Evolutionary conservation across 805 yeast species (phyloP), one percentile per base, ranked within the genome.

Genomic region (Cyberlindnera sargentensis): DNA sequence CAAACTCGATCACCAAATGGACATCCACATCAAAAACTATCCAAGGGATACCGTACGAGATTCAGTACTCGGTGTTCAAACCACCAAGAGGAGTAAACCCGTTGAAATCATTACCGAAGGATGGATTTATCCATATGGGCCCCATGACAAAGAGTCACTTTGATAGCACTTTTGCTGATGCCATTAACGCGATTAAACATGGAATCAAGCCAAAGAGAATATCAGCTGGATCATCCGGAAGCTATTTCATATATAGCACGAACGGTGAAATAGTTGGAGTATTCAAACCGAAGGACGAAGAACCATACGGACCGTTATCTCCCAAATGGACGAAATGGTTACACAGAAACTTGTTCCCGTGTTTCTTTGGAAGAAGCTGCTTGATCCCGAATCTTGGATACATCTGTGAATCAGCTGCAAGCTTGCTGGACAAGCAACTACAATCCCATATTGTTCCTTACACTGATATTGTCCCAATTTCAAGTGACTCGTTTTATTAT

Each of bases 281-380:
- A 2, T 83, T 83, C 66, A 83, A 83, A 57, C 90, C 90, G 4
- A 82, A 81, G 55, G 88, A 82, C 59, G 90, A 83, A 58, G 89
- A 83, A 52, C 90, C 89, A 0, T 83, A 83, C 55, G 90, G 89
- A 0, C 86, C 88, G 1, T 55, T 83, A 41, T 77, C 84, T 4
- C 89, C 90, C 1, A 83, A 83, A 57, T 80, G 89, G 88, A 75
- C 84, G 2, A 83, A 83, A 61, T 83, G 90, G 89, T 57, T 81
- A 4, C 89, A 83, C 56, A 60, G 89, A 50, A 83, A 82, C 27
- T 70, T 83, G 47, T 83, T 83, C 44, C 90, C 90, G 3, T 83
- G 88, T 52, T 82, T 81, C 56, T 83, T 83, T 62, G 89, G 90
- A 4, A 60, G 90, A 41, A 73, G 82, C 30, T 82, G 89, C 57